Evolutionary conservation across 2,329 filamentous ascomycete genomes (phyloP), one percentile per base, ranked within the genome.

Genomic region (Monosporascus cannonballus): DNA sequence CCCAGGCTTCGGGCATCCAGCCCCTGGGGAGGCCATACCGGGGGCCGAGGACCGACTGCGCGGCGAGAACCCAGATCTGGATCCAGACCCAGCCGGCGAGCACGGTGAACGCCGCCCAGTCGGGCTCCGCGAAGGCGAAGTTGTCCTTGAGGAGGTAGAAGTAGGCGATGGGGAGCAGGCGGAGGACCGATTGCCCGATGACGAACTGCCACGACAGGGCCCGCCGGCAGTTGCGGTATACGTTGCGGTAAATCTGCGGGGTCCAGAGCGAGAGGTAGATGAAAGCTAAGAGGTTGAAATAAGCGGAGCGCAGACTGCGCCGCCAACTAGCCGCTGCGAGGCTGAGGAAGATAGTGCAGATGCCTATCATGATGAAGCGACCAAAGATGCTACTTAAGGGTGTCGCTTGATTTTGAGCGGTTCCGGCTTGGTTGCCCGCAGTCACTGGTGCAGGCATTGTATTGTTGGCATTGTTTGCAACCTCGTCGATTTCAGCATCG

Each of bases 201-300:
- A 96, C 87, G 66, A 96, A 99, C 54, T 88, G 87, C 91, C 92
- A 96, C 3, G 86, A 81, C n/a, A 97, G 77, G 1, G 93, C 92
- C 62, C 89, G 89, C 41, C 92, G 89, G 69, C 91, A 96, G 71
- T 96, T 96, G 51, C 93, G 89, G 70, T 89, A 84, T 50, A 88
- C 78, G 68, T 99, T 99, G 56, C 94, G 89, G 65, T 88, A 83
- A 60, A 97, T 96, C 68, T 99, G 94, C 0, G 94, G 93, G 1
- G 85, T 67, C 93, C 93, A 97, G 66, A 96, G 86, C 20, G 92
- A 96, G 45, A 96, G 81, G 67, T 96, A 96, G 50, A 80, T 59
- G 61, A 93, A 83, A 2, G 82, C 78, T 22, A 96, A 73, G 3
- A 77, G 58, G 65, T 92, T 82, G 61, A 82, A 73, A 66, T 85